Conservation (phyloP, 176 grass and related monocot species). For the Raddia distichophylla region DNA sequence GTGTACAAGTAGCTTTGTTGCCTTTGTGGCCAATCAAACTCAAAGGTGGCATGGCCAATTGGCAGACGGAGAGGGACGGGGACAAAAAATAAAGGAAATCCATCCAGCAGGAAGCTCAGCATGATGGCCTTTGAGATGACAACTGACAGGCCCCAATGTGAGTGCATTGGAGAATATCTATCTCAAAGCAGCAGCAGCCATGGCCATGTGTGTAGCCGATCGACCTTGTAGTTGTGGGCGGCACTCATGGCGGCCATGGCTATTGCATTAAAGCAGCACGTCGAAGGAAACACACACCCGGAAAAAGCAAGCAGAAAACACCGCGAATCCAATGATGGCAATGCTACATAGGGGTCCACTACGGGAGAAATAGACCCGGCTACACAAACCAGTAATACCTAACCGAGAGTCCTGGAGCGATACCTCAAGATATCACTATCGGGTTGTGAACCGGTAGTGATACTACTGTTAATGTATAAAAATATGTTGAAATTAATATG, state of each 20-base stretch:
- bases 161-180: constrained; percentile 42
- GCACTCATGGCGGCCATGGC: constrained; percentile 10
- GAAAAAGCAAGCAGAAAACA: background rate
- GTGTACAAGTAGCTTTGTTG: background rate
- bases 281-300: background rate
- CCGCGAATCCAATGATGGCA: constrained; percentile 17
- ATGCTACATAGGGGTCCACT: too few species aligned
- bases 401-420: too few species aligned
- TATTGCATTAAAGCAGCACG: constrained; percentile 28
- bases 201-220: too few species aligned
- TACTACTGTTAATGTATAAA: too few species aligned
- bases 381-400: too few species aligned
- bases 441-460: too few species aligned
- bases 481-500: too few species aligned
- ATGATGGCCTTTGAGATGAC: constrained; percentile 29
- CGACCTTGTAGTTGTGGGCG: too few species aligned
- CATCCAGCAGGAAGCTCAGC: background rate
- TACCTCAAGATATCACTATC: too few species aligned
- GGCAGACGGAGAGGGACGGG: background rate
- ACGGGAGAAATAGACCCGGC: too few species aligned
- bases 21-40: constrained; percentile 53
- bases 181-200: background rate
- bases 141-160: constrained; percentile 6
- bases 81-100: background rate
- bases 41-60: constrained; percentile 12